Evolutionary conservation across 495 filamentous ascomycete species (phyloP), one percentile per base, ranked within the genome.

Genomic region (Xylaria flabelliformis): DNA sequence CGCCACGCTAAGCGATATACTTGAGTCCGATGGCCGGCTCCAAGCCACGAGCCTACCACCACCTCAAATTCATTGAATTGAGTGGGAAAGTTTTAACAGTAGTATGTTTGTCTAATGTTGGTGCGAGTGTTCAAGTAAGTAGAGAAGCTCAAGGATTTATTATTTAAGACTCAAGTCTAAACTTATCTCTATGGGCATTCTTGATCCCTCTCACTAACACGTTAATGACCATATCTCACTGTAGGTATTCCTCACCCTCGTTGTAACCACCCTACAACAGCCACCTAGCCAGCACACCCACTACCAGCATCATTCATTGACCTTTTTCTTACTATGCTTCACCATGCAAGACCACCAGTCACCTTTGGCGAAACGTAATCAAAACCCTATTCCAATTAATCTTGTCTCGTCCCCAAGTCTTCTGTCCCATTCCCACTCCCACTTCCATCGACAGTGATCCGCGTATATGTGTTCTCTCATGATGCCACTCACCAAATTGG

Each of bases 341-440:
- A 4, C 32, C 32, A 34, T 34, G 32, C 32, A 34, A 2, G 32
- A 34, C 4, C 32, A 0, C 6, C 34, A 36, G 3, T 7, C 34
- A 36, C 44, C 44, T 19, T 46, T 46, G 7, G 44, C 44, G 44
- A 48, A 48, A 4, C 17, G 44, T 17, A 48, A 48, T 48, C 44
- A 19, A 55, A 1, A 4, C 51, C 51, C 51, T 24, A 55, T 32
- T 6, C 46, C 46, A n/a, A 50, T 50, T n/a, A 12, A 4, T 26
- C 17, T 6, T 21, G 1, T 9, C 3, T 59, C 10, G n/a, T 9
- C 32, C 15, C 17, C 32, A 36, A 5, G 6, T 55, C 9, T 24
- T 10, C n/a, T 36, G 0, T 50, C 19, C 50, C 50, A 67, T 44
- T 67, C 65, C 65, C 34, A 34, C 34, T 67, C 65, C 65, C 65